Percentiles rank a stretch among this genome's conserved stretches.
phyloP scores from a whole-genome alignment of 2,329 filamentous ascomycete species.

The Apiospora pterosperma region DNA sequence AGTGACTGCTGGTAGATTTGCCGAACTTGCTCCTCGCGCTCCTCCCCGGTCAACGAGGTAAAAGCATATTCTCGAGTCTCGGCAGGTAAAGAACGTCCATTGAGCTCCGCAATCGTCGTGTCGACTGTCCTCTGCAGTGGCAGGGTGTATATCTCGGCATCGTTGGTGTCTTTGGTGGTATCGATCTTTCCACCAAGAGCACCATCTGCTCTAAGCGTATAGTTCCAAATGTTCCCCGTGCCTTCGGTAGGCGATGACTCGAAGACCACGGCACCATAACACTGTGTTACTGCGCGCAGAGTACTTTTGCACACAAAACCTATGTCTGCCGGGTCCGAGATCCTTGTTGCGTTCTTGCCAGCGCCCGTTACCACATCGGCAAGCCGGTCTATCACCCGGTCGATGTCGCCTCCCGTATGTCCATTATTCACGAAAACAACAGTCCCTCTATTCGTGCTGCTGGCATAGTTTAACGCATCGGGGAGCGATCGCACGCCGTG shows the following conservation, averaged over 20 bases:
- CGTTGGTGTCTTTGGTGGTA: slow-evolving; percentile 63
- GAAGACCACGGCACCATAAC: slow-evolving; percentile 74
- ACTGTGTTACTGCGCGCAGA: slow-evolving; percentile 64
- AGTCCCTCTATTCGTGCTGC: slow-evolving; percentile 57
- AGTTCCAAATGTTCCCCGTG: slow-evolving; percentile 70
- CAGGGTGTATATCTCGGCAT: slow-evolving; percentile 72
- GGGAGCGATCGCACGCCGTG: slow-evolving; percentile 60
- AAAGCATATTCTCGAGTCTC: slow-evolving; percentile 69
- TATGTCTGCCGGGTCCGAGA: slow-evolving; percentile 56
- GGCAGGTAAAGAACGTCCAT: slow-evolving; percentile 35
- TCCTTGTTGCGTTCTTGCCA: slow-evolving; percentile 52
- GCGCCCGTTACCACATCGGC: slow-evolving; percentile 52
- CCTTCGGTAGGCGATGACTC: slow-evolving; percentile 73
- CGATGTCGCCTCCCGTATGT: slow-evolving; percentile 65
- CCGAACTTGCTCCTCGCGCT: slow-evolving; percentile 64
- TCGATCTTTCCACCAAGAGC: slow-evolving; percentile 64
- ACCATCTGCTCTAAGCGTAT: slow-evolving; percentile 76
- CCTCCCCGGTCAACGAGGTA: slow-evolving; percentile 65
- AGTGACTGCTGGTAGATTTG: slow-evolving; percentile 69
- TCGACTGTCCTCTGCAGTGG: slow-evolving; percentile 81
- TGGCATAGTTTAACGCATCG: slow-evolving; percentile 58
- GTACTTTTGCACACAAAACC: slow-evolving; percentile 60
- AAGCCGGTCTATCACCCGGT: slow-evolving; percentile 64
- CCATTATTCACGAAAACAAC: slow-evolving; percentile 80
- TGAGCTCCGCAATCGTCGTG: slow-evolving; percentile 60